Conservation (phyloP, 331 rosid genomes). For the Rosa hybrid region DNA sequence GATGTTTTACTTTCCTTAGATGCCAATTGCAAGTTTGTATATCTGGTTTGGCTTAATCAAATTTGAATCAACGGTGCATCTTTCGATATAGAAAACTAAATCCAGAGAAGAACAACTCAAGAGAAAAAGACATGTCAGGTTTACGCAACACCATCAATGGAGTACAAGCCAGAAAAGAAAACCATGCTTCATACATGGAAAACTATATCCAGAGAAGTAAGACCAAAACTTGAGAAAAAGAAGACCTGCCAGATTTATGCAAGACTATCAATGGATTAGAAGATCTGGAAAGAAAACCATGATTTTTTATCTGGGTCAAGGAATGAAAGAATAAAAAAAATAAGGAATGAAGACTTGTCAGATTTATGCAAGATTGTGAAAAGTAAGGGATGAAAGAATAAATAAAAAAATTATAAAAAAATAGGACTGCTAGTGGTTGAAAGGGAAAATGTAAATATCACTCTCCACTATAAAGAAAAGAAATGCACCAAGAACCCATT, state of each 20-base stretch:
- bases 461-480: background rate
- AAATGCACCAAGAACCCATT: background rate
- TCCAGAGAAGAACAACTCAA: background rate
- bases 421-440: background rate
- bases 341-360: too few species aligned
- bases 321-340: background rate
- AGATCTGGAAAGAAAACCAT: background rate
- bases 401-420: background rate
- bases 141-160: background rate
- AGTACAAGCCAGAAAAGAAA: background rate
- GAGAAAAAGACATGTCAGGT: background rate
- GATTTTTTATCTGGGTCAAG: background rate
- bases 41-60: background rate
- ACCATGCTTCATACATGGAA: too few species aligned
- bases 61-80: background rate
- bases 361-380: background rate
- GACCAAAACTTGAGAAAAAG: too few species aligned
- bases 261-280: background rate
- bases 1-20: background rate
- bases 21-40: background rate
- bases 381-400: background rate
- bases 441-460: background rate
- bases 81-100: background rate
- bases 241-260: background rate
- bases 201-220: too few species aligned